A percentile compares a stretch with the other conserved stretches of the same genome.
phyloP scores from a whole-genome alignment of 2,329 filamentous ascomycete genomes.

The Byssothecium circinans region DNA sequence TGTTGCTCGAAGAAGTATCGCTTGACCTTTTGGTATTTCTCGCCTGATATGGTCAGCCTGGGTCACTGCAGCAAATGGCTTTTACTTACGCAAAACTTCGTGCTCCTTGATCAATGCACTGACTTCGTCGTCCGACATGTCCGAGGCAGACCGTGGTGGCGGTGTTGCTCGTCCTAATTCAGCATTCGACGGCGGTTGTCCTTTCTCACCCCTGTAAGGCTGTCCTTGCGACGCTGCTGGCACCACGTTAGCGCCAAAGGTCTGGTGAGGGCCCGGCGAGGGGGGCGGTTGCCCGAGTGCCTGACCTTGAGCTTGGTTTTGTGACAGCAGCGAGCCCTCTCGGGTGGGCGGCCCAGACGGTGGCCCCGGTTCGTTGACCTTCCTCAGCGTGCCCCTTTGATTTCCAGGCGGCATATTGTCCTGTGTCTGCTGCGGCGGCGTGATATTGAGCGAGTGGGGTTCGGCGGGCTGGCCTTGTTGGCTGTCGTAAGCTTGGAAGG shows the following conservation, averaged over 20 bases:
- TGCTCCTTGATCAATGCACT: slow-evolving; percentile 53
- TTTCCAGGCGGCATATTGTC: slow-evolving; percentile 36
- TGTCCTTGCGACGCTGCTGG: slow-evolving; percentile 49
- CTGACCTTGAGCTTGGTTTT: slow-evolving; percentile 42
- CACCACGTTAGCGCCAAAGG: slow-evolving; percentile 50
- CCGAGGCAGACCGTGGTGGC: slow-evolving; percentile 47
- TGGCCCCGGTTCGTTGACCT: slow-evolving; percentile 35
- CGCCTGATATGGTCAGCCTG: slow-evolving; percentile 57
- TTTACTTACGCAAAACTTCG: slow-evolving; percentile 51
- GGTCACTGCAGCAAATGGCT: neutral
- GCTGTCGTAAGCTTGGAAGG: slow-evolving; percentile 38
- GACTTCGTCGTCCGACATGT: slow-evolving; percentile 53
- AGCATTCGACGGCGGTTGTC: slow-evolving; percentile 27
- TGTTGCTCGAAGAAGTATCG: slow-evolving; percentile 94
- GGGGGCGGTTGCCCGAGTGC: slow-evolving; percentile 37
- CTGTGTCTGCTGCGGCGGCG: slow-evolving; percentile 33
- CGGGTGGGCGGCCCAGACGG: slow-evolving; percentile 36
- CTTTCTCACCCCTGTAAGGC: slow-evolving; percentile 45
- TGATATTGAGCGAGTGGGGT: slow-evolving; percentile 28
- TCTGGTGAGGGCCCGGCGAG: slow-evolving; percentile 41
- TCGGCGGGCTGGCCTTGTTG: slow-evolving; percentile 32
- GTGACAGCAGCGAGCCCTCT: slow-evolving; percentile 40
- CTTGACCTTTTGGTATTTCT: slow-evolving; percentile 98
- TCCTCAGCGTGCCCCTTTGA: slow-evolving; percentile 37
- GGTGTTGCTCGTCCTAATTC: slow-evolving; percentile 49